These are phyloP conservation scores for Daldinia concentrica DNA, from an alignment of 495 filamentous ascomycete genomes.

Conservation along the genomic window DNA sequence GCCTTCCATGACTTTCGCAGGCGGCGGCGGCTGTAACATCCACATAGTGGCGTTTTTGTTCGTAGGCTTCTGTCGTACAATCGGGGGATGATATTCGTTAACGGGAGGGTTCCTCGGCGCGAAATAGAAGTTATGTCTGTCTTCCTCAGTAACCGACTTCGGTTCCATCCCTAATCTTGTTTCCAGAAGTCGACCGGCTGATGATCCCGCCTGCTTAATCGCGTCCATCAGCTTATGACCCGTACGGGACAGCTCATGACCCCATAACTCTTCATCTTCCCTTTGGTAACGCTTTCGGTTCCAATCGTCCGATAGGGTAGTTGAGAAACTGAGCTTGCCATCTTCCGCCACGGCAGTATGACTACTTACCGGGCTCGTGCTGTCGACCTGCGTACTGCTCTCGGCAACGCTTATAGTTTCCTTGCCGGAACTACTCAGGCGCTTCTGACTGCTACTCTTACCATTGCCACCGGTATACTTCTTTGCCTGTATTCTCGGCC, in stretches of 20 bases:
- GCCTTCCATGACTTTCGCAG: slow-evolving; percentile 85
- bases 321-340: slow-evolving; percentile 47
- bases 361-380: slow-evolving; percentile 36
- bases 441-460: slow-evolving; percentile 60
- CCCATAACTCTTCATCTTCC: slow-evolving; percentile 87
- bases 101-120: slow-evolving; percentile 77
- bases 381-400: slow-evolving; percentile 41
- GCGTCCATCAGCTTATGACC: slow-evolving; percentile 59
- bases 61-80: slow-evolving; percentile 76
- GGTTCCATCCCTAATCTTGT: slow-evolving; percentile 52
- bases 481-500: slow-evolving; percentile 72
- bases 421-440: slow-evolving; percentile 59
- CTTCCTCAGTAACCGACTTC: slow-evolving; percentile 54
- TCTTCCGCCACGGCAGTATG: slow-evolving; percentile 30
- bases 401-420: slow-evolving; percentile 51
- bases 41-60: slow-evolving; percentile 76
- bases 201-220: slow-evolving; percentile 61
- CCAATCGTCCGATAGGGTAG: slow-evolving; percentile 63
- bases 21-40: slow-evolving; percentile 91
- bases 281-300: slow-evolving; percentile 80
- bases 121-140: slow-evolving; percentile 65
- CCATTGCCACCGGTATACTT: slow-evolving; percentile 62
- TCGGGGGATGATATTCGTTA: slow-evolving; percentile 86
- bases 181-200: slow-evolving; percentile 58
- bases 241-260: slow-evolving; percentile 54